Evolutionary conservation across 2,329 filamentous ascomycete species (phyloP).

Genomic region (Juglanconis sp.): DNA sequence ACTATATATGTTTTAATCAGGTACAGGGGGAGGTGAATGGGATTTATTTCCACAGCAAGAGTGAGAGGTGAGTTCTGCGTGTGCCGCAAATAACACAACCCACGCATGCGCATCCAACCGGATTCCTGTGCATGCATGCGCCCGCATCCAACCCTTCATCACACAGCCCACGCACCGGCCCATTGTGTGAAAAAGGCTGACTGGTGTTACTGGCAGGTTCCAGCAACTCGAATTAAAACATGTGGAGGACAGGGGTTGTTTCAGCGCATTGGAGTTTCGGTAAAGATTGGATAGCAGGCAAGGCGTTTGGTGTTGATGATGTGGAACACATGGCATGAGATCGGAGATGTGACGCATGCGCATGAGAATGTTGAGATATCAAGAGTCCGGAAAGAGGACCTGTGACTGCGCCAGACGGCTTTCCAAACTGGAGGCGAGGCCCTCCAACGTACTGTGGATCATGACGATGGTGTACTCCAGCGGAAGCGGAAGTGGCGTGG

Average conservation of each 20-base stretch:
- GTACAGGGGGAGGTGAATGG: conserved; percentile 80
- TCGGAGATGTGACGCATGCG: neutral
- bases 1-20: conserved; percentile 99
- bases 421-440: neutral
- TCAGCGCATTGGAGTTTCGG: conserved; percentile 79
- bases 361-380: conserved; percentile 13
- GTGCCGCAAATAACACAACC: neutral
- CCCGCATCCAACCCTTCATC: no score
- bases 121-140: no score
- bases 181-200: no score
- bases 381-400: neutral
- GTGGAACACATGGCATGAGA: neutral
- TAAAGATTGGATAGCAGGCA: conserved; percentile 23
- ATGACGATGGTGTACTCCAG: neutral
- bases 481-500: no score
- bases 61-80: conserved; percentile 73
- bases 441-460: neutral
- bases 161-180: no score
- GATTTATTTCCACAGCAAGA: conserved; percentile 97
- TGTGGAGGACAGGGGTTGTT: conserved; percentile 79
- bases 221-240: conserved; percentile 91
- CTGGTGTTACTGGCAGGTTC: conserved; percentile 53
- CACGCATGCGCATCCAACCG: no score
- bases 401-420: neutral
- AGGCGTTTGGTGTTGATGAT: conserved; percentile 6